Evolutionary conservation across 2,329 filamentous ascomycete species (phyloP).

Genomic region (Botrytis aclada): DNA sequence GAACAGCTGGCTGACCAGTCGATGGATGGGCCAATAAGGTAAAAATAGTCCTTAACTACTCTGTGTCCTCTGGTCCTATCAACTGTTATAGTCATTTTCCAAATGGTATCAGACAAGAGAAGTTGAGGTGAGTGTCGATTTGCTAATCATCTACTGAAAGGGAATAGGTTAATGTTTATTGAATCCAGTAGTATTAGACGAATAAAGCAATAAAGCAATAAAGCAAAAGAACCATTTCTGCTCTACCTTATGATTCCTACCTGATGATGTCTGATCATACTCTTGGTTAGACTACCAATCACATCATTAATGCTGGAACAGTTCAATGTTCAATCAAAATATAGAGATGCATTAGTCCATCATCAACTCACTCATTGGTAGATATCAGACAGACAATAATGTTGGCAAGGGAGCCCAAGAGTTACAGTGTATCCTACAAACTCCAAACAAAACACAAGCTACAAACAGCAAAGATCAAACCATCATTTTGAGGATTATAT

Average conservation of each 20-base stretch:
- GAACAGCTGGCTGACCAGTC: neutral
- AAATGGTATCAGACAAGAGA: neutral
- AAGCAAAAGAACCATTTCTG: neutral
- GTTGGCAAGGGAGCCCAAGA: neutral
- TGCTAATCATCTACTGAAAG: neutral
- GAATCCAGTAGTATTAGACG: neutral
- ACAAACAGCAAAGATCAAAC: neutral
- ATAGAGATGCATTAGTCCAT: neutral
- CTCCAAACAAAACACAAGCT: neutral
- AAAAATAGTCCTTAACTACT: neutral
- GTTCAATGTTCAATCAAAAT: neutral
- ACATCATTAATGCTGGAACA: neutral
- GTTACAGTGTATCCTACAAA: neutral
- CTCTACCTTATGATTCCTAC: too few relatives aligned
- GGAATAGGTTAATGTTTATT: neutral
- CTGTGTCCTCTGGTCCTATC: neutral
- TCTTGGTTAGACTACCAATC: neutral
- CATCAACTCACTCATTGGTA: neutral
- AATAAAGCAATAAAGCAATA: neutral
- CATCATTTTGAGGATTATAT: neutral
- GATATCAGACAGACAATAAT: neutral
- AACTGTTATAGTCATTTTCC: neutral
- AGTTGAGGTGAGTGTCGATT: neutral
- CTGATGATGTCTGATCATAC: too few relatives aligned
- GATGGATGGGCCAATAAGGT: accelerated